Base-by-base conservation (phyloP, 2,329 filamentous ascomycete genomes). In the Xylariales sp. region DNA sequence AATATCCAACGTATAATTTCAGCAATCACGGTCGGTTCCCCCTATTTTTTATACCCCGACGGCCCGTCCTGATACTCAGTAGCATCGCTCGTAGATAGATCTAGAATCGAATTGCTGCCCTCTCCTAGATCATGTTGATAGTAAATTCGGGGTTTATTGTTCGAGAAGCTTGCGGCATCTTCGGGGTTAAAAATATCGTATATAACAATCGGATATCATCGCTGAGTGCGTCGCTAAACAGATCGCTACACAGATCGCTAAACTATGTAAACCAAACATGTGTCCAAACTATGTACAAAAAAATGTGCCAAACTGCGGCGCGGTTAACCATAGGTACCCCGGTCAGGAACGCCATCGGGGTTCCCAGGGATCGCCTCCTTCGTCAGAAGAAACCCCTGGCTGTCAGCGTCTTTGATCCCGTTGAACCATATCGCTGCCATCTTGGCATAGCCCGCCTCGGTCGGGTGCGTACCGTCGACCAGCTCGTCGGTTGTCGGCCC, bases 391-490 rank as follows among this genome's bases (percentile, higher is more conserved):
- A 75, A 75, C 3, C 69, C 63, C n/a, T 61, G 62, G 0, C 39
- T 8, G 18, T 72, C 68, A 1, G 76, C 79, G n/a, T 76, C 68
- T 50, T 74, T 58, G 57, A 81, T 75, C 8, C 75, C 78, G 0
- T 68, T 50, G 55, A 74, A 74, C 74, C 75, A 80, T 16, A 80
- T 69, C 1, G 61, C 36, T 1, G 77, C 80, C 78, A 81, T 81
- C 71, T 78, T 79, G 28, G 54, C 50, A 63, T 81, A 81, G 0
- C 80, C 80, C 0, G 23, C 71, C 50, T 80, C 76, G 23, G 70
- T 75, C 5, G 80, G 80, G 61, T 80, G 79, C 0, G 69, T 78
- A 45, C 77, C 77, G 63, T 81, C 80, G 5, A 68, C 71, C n/a
- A 80, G 62, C 41, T 81, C 76, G 2, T 63, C 69, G 5, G 67